Percentiles rank a stretch among this genome's conserved stretches.
Conservation (phyloP, 176 grass and related monocot genomes). For the Rhynchospora breviuscula region DNA sequence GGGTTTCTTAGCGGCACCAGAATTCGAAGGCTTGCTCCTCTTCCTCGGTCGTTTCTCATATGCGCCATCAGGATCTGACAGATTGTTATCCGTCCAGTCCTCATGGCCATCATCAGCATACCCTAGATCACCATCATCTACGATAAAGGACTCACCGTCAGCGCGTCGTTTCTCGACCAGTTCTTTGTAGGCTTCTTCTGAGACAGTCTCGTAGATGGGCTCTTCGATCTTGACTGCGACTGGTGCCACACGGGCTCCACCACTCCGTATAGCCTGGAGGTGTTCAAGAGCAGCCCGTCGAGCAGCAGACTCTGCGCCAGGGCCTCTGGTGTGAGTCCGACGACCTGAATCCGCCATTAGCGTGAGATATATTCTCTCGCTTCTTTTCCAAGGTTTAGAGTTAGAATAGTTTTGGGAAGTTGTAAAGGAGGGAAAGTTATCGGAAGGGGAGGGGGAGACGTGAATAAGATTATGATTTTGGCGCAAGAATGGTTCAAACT, state of each 20-base stretch:
- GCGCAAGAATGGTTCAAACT: too few relatives aligned
- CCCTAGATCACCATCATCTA: slow-evolving; percentile 84
- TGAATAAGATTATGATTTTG: too few relatives aligned
- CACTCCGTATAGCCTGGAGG: slow-evolving; percentile 37
- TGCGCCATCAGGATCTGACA: slow-evolving; percentile 29
- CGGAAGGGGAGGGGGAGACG: too few relatives aligned
- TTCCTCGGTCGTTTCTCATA: slow-evolving; percentile 40
- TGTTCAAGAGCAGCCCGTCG: slow-evolving; percentile 61
- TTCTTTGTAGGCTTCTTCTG: slow-evolving; percentile 70
- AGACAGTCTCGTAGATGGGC: slow-evolving; percentile 86
- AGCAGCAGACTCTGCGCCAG: slow-evolving; percentile 35
- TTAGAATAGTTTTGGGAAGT: too few relatives aligned
- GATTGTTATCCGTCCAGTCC: slow-evolving; percentile 79
- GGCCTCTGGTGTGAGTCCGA: slow-evolving; percentile 44
- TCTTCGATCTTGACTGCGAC: slow-evolving; percentile 58
- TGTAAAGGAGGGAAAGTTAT: too few relatives aligned
- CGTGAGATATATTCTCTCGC: not conserved
- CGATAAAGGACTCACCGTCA: slow-evolving; percentile 59
- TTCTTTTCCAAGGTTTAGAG: too few relatives aligned
- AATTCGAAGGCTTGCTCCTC: slow-evolving; percentile 52
- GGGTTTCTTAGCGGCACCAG: slow-evolving; percentile 42
- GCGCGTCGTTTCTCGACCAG: slow-evolving; percentile 70
- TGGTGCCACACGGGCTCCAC: slow-evolving; percentile 32
- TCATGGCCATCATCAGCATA: slow-evolving; percentile 94
- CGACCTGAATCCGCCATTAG: slow-evolving; percentile 37